Percentiles rank a stretch among this genome's conserved stretches.
These are phyloP conservation scores for Leccinum rimulosum DNA, from an alignment of 768 basidiomycete species.

Conservation along the genomic window DNA sequence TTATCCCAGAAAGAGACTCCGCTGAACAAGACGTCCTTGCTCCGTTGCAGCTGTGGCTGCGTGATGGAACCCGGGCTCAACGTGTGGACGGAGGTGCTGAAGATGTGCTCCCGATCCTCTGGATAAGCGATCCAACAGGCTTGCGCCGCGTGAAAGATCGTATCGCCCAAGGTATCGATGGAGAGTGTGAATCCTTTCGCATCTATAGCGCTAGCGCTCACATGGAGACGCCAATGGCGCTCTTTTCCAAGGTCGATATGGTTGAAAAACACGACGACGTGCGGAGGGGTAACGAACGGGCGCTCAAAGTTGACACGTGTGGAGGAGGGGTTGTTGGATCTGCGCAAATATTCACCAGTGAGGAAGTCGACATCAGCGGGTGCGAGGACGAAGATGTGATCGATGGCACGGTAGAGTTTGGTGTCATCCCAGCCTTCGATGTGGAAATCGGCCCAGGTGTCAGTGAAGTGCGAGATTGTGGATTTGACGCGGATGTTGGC, in stretches of 20 bases:
- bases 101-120: slow-evolving; percentile 19
- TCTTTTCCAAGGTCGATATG: slow-evolving; percentile 8
- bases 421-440: slow-evolving; percentile 1
- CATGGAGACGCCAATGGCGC: slow-evolving; percentile 8
- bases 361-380: slow-evolving; percentile 15
- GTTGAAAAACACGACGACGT: slow-evolving; percentile 16
- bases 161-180: slow-evolving; percentile 13
- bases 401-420: background rate
- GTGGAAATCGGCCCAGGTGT: slow-evolving; percentile 7
- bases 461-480: slow-evolving; percentile 2
- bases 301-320: slow-evolving; percentile 12
- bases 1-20: slow-evolving; percentile 9
- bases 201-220: slow-evolving; percentile 10
- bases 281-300: slow-evolving; percentile 14
- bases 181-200: slow-evolving; percentile 15
- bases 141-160: background rate
- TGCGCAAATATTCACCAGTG: slow-evolving; percentile 10
- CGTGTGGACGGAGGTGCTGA: slow-evolving; percentile 14
- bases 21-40: slow-evolving; percentile 7
- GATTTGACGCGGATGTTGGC: slow-evolving; percentile 14
- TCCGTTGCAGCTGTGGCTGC: slow-evolving; percentile 4
- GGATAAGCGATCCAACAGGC: slow-evolving; percentile 23
- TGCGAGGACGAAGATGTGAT: slow-evolving; percentile 4
- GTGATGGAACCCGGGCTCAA: background rate
- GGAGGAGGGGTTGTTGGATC: background rate